phyloP scores from a whole-genome alignment of 2,329 filamentous ascomycete species.

The Cladorrhinum sp. region DNA sequence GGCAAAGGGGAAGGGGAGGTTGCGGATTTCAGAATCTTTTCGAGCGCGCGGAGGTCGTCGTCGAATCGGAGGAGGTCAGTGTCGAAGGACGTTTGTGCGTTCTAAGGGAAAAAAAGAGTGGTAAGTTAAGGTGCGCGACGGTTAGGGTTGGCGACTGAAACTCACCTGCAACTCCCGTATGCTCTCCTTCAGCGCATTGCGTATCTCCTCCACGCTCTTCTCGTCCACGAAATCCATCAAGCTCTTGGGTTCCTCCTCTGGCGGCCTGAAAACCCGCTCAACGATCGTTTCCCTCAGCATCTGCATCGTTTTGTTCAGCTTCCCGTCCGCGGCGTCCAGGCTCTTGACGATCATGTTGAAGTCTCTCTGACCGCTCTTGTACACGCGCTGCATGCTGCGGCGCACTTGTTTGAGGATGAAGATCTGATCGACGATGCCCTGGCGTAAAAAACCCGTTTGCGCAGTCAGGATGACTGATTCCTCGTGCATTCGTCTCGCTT shows the following conservation, averaged over 20 bases:
- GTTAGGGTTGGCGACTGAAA: neutral
- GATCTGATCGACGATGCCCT: slow-evolving; percentile 57
- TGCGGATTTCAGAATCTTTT: slow-evolving; percentile 50
- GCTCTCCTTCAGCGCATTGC: slow-evolving; percentile 64
- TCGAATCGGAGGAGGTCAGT: slow-evolving; percentile 73
- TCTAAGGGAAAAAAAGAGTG: slow-evolving; percentile 35
- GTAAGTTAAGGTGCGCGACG: neutral
- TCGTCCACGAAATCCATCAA: slow-evolving; percentile 77
- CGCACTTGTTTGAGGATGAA: slow-evolving; percentile 51
- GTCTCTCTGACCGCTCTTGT: slow-evolving; percentile 56
- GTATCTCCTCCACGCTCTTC: slow-evolving; percentile 62
- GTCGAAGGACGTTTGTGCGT: slow-evolving; percentile 69
- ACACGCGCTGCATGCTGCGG: slow-evolving; percentile 50
- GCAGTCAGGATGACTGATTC: slow-evolving; percentile 72
- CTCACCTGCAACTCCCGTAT: slow-evolving; percentile 67
- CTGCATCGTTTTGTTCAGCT: slow-evolving; percentile 64
- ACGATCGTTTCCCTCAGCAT: slow-evolving; percentile 63
- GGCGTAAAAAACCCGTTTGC: slow-evolving; percentile 64
- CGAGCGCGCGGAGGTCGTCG: slow-evolving; percentile 65
- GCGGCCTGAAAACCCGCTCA: slow-evolving; percentile 59
- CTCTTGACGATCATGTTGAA: slow-evolving; percentile 60
- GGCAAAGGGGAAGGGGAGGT: slow-evolving; percentile 35
- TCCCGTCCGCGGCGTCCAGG: slow-evolving; percentile 64
- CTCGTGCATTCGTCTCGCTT: slow-evolving; percentile 72
- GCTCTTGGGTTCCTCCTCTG: slow-evolving; percentile 56